phyloP scores from a whole-genome alignment of 805 yeast species.

The Candida glaebosa region DNA sequence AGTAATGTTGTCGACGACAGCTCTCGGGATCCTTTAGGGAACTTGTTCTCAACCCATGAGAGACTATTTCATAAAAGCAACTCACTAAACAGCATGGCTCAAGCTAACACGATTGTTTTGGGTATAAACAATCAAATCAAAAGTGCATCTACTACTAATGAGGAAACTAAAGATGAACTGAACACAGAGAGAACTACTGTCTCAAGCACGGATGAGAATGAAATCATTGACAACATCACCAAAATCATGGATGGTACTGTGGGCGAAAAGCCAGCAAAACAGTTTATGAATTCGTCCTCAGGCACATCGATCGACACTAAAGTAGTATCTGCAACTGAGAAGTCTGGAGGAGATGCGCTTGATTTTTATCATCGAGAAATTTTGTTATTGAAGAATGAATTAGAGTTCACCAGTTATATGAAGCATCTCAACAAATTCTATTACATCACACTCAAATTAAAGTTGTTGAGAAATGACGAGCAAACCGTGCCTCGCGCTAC shows the following conservation, averaged over 20 bases:
- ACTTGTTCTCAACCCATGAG: slow-evolving; percentile 32
- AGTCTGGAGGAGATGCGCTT: slow-evolving; percentile 19
- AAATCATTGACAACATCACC: neutral
- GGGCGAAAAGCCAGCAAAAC: neutral
- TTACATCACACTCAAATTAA: slow-evolving; percentile 16
- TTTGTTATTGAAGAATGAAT: slow-evolving; percentile 53
- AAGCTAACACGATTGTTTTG: neutral
- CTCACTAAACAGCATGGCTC: neutral
- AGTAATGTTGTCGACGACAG: slow-evolving; percentile 2
- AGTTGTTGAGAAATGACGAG: slow-evolving; percentile 5
- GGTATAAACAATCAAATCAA: neutral
- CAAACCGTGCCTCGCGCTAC: neutral
- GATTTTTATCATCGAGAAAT: slow-evolving; percentile 58
- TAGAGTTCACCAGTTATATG: slow-evolving; percentile 55
- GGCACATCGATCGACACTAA: slow-evolving; percentile 14
- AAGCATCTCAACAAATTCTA: slow-evolving; percentile 41
- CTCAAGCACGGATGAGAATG: neutral
- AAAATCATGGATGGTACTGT: neutral
- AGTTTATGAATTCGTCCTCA: slow-evolving; percentile 14
- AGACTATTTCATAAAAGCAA: slow-evolving; percentile 14
- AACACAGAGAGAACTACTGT: neutral
- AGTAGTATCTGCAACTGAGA: neutral
- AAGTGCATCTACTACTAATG: neutral
- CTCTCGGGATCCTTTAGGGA: slow-evolving; percentile 16
- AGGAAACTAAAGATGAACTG: neutral